Evolutionary conservation across 2,329 filamentous ascomycete genomes (phyloP).

Genomic region (Cladosporium sp.): DNA sequence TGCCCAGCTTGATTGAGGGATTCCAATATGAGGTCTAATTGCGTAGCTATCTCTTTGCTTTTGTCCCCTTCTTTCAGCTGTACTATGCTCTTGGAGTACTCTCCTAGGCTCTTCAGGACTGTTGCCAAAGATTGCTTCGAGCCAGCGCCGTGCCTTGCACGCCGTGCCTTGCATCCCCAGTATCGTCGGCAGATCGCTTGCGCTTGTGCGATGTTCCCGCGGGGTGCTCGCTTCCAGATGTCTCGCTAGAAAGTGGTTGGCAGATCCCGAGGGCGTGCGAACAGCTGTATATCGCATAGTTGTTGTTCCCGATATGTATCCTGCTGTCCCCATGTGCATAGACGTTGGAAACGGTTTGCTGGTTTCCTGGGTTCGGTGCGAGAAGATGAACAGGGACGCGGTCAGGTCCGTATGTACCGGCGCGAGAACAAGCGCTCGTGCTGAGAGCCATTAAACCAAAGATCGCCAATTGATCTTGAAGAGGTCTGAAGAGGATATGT

Average conservation of each 20-base stretch:
- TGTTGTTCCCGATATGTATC: not conserved
- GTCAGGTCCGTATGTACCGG: no score
- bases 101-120: not conserved
- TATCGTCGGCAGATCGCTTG: not conserved
- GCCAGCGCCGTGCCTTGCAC: not conserved
- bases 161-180: not conserved
- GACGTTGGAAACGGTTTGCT: not conserved
- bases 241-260: not conserved
- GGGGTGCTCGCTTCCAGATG: not conserved
- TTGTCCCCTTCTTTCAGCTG: not conserved
- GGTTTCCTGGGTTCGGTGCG: not conserved
- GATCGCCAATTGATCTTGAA: no score
- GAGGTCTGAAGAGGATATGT: no score
- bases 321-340: not conserved
- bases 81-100: not conserved
- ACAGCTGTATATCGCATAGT: not conserved
- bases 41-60: not conserved
- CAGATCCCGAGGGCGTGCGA: not conserved
- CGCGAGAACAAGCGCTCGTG: no score
- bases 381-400: no score
- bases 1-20: not conserved
- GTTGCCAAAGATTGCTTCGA: not conserved
- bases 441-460: no score
- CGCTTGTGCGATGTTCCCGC: not conserved
- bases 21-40: not conserved